Base-by-base conservation (phyloP, 2,329 filamentous ascomycete genomes). In the Sclerotiophoma versabilis region DNA sequence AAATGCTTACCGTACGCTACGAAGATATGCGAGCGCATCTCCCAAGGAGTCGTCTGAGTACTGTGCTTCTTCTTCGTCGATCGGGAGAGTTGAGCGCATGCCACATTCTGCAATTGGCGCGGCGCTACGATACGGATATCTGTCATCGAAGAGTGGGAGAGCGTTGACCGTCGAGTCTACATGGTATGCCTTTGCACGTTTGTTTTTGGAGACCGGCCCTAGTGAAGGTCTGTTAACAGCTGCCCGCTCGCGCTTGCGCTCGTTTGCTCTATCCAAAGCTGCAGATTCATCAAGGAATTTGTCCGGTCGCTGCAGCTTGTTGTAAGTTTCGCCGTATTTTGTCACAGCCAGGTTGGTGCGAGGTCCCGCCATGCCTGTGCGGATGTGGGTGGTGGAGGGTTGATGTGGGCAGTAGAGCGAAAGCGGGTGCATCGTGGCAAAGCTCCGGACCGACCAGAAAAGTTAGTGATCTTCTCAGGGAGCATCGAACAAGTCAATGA, bases 261-360 rank as follows among this genome's bases (percentile, higher is more conserved):
- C 66, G 58, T 38, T 49, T 32, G 53, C 15, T 17, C 59, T 36
- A 9, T 37, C 29, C 1, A 45, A 15, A 11, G 47, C 11, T 27
- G 55, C 22, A 3, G 43, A 15, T 42, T 38, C 33, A 19, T 59
- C 25, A 2, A 68, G 50, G 47, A 65, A 71, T 22, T 70, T 58
- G 45, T 71, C 65, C 2, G 74, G 73, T 42, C 74, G 65, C 27
- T 64, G 63, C 20, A 75, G 62, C 54, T 74, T 76, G 57, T 76
- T 75, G 59, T 76, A 76, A 2, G 49, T 41, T 27, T 58, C 72
- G 33, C 73, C 73, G 49, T 74, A 70, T 49, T 65, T 62, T 3
- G 74, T 76, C 23, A 63, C 55, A 17, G 71, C 71, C 23, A 64
- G 27, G 29, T 74, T 74, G 12, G 61, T 49, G 26, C 68, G 63